Base-by-base conservation (phyloP, 164 flowering plant genomes). In the Echeveria elegans region DNA sequence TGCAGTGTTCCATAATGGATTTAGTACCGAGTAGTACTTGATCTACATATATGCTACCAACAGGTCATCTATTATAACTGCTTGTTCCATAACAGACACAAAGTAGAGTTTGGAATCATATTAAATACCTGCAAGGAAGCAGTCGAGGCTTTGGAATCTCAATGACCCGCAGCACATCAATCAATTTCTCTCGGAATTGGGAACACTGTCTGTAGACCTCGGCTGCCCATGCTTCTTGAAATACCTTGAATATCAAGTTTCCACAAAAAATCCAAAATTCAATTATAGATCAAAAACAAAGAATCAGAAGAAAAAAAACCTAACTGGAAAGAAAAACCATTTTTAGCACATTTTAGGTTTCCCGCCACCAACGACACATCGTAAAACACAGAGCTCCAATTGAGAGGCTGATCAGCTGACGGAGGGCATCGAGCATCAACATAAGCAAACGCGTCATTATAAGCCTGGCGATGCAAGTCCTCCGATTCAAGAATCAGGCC, bases 291-390 rank as follows among this genome's bases (percentile, higher is more conserved):
- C n/a, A 15, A 19, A 8, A 34, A 59, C 69, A 23, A 60, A 45
- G 66, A 61, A 52, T 32, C 24, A 36, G 34, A 53, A 56, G 12
- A 37, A 68, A 52, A 52, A n/a, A n/a, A n/a, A n/a, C n/a, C n/a
- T n/a, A n/a, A n/a, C n/a, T n/a, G n/a, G n/a, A n/a, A n/a, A n/a
- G n/a, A n/a, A n/a, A n/a, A n/a, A 58, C 5, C 56, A 61, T 10
- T 28, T 88, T 96, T 96, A 91, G 79, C 99, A 78, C 97, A 94
- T 91, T 72, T 94, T 94, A 45, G 99, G 99, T 70, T 91, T 94
- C 30, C 99, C 99, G 1, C 99, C 97, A 21, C 97, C 97, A 47
- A 94, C 79, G 3, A 82, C 70, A 45, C 85, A n/a, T 94, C 99
- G 68, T 94, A 91, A 76, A 91, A 94, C 8, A 86, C 89, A 30